Conservation (phyloP, 208 protist genomes). For the Leishmania mexicana region DNA sequence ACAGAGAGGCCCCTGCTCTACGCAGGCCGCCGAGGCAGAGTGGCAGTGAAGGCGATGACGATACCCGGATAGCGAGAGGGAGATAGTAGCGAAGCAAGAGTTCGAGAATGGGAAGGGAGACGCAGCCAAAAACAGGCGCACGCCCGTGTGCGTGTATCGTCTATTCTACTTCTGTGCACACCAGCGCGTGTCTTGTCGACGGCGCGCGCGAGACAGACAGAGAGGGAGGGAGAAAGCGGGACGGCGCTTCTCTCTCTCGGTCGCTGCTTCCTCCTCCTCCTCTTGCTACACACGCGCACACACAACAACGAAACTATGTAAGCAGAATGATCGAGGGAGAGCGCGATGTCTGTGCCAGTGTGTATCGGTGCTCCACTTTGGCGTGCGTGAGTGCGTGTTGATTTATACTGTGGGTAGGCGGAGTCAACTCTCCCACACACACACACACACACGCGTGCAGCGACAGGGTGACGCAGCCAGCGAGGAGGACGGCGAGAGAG, state of each 20-base stretch:
- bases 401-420: background rate
- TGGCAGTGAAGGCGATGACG: background rate
- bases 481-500: background rate
- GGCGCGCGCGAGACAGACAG: background rate
- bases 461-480: background rate
- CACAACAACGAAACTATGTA: background rate
- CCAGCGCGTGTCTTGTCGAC: background rate
- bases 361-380: background rate
- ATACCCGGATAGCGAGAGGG: background rate
- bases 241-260: background rate
- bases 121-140: background rate
- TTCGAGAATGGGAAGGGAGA: background rate
- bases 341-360: background rate
- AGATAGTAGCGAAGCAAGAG: background rate
- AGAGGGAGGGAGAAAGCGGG: background rate
- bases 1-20: background rate
- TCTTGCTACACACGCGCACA: background rate
- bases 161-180: conserved; percentile 2
- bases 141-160: background rate
- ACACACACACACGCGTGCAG: background rate
- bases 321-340: background rate
- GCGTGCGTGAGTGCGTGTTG: background rate
- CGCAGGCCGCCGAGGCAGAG: background rate
- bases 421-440: background rate
- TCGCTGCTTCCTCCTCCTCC: background rate